These are phyloP conservation scores for Thielaviopsis ethacetica DNA, from an alignment of 2,329 filamentous ascomycete species.

Conservation along the genomic window DNA sequence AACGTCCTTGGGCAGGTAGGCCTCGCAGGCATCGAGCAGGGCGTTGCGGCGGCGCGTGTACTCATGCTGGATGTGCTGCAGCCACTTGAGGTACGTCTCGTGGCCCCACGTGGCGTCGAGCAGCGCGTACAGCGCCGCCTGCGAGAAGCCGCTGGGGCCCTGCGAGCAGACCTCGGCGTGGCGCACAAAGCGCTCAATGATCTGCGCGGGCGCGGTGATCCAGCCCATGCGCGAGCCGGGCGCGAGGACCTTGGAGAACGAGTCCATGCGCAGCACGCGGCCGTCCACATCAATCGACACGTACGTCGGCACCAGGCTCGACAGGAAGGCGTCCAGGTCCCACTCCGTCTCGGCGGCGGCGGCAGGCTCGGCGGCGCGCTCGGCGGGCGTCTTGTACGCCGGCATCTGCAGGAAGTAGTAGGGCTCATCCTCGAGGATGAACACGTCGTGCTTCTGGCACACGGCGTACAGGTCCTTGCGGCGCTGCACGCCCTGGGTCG, in stretches of 20 bases:
- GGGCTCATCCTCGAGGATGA: constrained; percentile 82
- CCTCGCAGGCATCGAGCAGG: constrained; percentile 65
- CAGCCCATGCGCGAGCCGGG: constrained; percentile 74
- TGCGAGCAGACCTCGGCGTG: constrained; percentile 76
- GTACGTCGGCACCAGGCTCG: constrained; percentile 37
- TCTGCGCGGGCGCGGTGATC: constrained; percentile 74
- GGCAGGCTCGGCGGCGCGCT: constrained; percentile 41
- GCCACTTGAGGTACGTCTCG: constrained; percentile 73
- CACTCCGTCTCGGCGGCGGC: constrained; percentile 21
- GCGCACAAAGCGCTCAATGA: constrained; percentile 66
- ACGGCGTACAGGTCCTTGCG: constrained; percentile 59
- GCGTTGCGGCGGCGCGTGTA: constrained; percentile 69
- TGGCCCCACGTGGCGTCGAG: constrained; percentile 93
- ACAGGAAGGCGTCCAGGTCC: constrained; percentile 54
- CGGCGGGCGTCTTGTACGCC: constrained; percentile 49
- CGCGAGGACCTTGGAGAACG: constrained; percentile 80
- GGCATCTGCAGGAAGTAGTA: constrained; percentile 91
- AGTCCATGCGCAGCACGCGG: constrained; percentile 78
- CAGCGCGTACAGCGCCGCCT: constrained; percentile 73
- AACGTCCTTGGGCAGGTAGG: constrained; percentile 54
- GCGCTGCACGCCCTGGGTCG: constrained; percentile 55
- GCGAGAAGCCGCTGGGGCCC: constrained; percentile 69
- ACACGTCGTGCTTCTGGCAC: constrained; percentile 69
- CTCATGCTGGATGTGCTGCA: constrained; percentile 63
- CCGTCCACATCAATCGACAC: constrained; percentile 74